phyloP scores from a whole-genome alignment of 2,329 filamentous ascomycete genomes.

The Botrytis byssoidea region DNA sequence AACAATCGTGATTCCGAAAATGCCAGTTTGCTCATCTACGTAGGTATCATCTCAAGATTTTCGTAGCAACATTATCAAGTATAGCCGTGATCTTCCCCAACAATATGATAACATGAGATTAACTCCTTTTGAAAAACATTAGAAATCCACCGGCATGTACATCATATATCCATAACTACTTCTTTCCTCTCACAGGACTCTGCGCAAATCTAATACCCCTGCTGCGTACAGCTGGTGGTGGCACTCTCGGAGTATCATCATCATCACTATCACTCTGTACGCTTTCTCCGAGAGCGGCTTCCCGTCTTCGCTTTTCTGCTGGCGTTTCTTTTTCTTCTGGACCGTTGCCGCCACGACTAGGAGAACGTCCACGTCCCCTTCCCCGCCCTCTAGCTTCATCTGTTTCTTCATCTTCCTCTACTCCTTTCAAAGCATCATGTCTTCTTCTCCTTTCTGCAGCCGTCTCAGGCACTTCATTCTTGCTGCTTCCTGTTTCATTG shows the following conservation, averaged over 20 bases:
- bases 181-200: slow-evolving; percentile 35
- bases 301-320: slow-evolving; percentile 69
- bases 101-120: not conserved
- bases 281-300: slow-evolving; percentile 68
- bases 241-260: slow-evolving; percentile 37
- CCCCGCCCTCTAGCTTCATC: slow-evolving; percentile 26
- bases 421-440: slow-evolving; percentile 51
- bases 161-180: not conserved
- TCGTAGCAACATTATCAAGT: slow-evolving; percentile 9
- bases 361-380: slow-evolving; percentile 46
- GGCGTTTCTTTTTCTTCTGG: slow-evolving; percentile 57
- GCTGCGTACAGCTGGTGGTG: slow-evolving; percentile 31
- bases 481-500: not conserved
- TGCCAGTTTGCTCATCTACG: not conserved
- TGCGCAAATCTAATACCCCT: slow-evolving; percentile 39
- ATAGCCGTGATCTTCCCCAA: slow-evolving; percentile 1
- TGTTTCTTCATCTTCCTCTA: slow-evolving; percentile 42
- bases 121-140: slow-evolving; percentile 5
- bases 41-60: slow-evolving; percentile 9
- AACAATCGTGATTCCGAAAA: slow-evolving; percentile 5
- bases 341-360: not conserved
- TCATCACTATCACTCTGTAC: slow-evolving; percentile 32
- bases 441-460: slow-evolving; percentile 60
- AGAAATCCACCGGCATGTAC: not conserved
- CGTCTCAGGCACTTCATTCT: slow-evolving; percentile 26